phyloP scores from a whole-genome alignment of 2,329 filamentous ascomycete species.

The Neofusicoccum sp. region DNA sequence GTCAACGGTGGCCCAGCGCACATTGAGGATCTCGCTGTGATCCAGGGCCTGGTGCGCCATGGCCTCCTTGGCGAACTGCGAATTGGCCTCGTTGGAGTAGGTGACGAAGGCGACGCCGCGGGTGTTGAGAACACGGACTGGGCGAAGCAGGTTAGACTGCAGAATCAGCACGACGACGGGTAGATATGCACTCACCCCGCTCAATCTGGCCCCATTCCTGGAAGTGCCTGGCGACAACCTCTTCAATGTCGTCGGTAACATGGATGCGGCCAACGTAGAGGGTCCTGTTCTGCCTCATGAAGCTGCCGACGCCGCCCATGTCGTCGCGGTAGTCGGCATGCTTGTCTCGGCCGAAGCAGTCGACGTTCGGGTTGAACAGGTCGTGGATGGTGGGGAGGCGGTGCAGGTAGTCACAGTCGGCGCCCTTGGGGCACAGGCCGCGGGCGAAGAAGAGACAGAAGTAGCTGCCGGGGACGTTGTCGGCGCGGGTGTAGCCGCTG shows the following conservation, averaged over 20 bases:
- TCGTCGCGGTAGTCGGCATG: slow-evolving; percentile 91
- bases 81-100: slow-evolving; percentile 73
- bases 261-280: slow-evolving; percentile 93
- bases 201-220: slow-evolving; percentile 96
- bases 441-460: slow-evolving; percentile 92
- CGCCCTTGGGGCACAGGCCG: slow-evolving; percentile 78
- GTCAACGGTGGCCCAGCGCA: slow-evolving; percentile 94
- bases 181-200: slow-evolving; percentile 49
- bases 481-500: slow-evolving; percentile 51
- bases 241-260: slow-evolving; percentile 94
- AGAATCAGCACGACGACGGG: neutral
- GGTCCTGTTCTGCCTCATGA: slow-evolving; percentile 90
- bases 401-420: slow-evolving; percentile 93
- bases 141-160: neutral
- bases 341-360: slow-evolving; percentile 94
- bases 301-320: slow-evolving; percentile 95
- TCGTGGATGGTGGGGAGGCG: slow-evolving; percentile 83
- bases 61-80: slow-evolving; percentile 63
- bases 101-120: slow-evolving; percentile 94
- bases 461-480: slow-evolving; percentile 62
- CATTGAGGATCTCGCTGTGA: slow-evolving; percentile 88
- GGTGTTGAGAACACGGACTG: slow-evolving; percentile 76
- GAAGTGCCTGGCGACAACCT: slow-evolving; percentile 91
- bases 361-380: slow-evolving; percentile 87
- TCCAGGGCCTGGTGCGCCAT: slow-evolving; percentile 95